A percentile compares a stretch with the other conserved stretches of the same genome.
Conservation (phyloP, 805 yeast genomes). For the Saccharomyces kudriavzevii region DNA sequence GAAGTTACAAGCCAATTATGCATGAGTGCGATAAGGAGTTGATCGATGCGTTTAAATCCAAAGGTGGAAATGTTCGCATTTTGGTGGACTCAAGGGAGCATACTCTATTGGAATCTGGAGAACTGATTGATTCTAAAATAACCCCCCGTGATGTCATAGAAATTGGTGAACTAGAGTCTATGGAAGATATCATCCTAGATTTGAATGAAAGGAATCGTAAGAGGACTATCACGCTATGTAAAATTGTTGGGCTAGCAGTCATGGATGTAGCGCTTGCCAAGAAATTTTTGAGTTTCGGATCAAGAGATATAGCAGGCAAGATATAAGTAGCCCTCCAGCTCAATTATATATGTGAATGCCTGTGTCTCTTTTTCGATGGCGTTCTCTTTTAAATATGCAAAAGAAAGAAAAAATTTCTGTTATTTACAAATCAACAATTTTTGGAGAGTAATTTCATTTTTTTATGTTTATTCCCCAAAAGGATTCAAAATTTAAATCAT, state of each 20-base stretch:
- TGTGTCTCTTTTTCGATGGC: neutral
- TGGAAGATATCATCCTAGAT: constrained; percentile 9
- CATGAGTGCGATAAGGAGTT: constrained; percentile 46
- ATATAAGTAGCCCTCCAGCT: neutral
- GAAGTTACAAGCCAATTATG: constrained; percentile 64
- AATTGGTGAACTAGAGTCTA: constrained; percentile 34
- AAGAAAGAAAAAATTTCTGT: neutral
- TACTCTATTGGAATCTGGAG: constrained; percentile 56
- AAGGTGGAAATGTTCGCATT: constrained; percentile 32
- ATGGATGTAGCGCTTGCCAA: constrained; percentile 41
- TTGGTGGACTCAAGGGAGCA: constrained; percentile 56
- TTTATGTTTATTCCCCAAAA: too few relatives aligned
- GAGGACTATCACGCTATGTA: constrained; percentile 37
- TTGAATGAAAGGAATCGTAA: constrained; percentile 3
- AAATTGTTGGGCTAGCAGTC: constrained; percentile 54
- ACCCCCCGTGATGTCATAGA: constrained; percentile 37
- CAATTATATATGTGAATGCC: neutral
- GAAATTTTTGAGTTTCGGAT: neutral
- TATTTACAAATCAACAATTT: neutral
- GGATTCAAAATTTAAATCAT: too few relatives aligned
- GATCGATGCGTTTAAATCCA: constrained; percentile 28
- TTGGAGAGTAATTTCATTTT: neutral
- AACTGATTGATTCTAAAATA: constrained; percentile 42
- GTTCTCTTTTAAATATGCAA: too few relatives aligned
- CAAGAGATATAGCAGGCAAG: neutral